These are phyloP conservation scores for Leccinum fibrillosum DNA, from an alignment of 768 basidiomycete genomes.

Conservation along the genomic window DNA sequence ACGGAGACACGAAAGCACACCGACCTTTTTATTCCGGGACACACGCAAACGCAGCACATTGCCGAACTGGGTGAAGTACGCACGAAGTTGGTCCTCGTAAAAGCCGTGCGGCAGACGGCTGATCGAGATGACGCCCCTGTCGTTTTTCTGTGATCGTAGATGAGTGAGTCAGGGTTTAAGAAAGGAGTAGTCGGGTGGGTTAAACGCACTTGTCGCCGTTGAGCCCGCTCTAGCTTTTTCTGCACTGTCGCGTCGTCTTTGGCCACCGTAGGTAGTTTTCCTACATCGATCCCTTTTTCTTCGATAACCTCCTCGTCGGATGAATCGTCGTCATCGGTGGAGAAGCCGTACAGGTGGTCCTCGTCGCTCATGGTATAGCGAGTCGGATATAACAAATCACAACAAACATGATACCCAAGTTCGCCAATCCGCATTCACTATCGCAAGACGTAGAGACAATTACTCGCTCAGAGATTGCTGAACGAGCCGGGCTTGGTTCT, in stretches of 20 bases:
- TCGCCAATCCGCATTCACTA: conserved; percentile 45
- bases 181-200: too few relatives aligned
- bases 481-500: conserved; percentile 5
- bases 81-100: conserved; percentile 90
- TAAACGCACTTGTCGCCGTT: conserved; percentile 60
- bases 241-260: conserved; percentile 85
- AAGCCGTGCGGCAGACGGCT: conserved; percentile 96
- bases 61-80: conserved; percentile 95
- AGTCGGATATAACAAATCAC: conserved; percentile 15
- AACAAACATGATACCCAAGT: conserved; percentile 37
- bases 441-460: conserved; percentile 30
- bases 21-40: conserved; percentile 90
- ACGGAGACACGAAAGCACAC: not conserved
- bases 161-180: not conserved
- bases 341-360: conserved; percentile 67
- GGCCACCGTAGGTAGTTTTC: conserved; percentile 77
- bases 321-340: conserved; percentile 70
- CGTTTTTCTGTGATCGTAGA: conserved; percentile 40
- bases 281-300: conserved; percentile 62
- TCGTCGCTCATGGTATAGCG: conserved; percentile 28
- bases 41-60: conserved; percentile 82
- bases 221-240: conserved; percentile 55
- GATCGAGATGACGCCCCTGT: conserved; percentile 84
- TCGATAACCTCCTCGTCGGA: conserved; percentile 73
- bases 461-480: conserved; percentile 35